Evolutionary conservation across 2,329 filamentous ascomycete genomes (phyloP), one percentile per base, ranked within the genome.

Genomic region (Curvularia sp.): DNA sequence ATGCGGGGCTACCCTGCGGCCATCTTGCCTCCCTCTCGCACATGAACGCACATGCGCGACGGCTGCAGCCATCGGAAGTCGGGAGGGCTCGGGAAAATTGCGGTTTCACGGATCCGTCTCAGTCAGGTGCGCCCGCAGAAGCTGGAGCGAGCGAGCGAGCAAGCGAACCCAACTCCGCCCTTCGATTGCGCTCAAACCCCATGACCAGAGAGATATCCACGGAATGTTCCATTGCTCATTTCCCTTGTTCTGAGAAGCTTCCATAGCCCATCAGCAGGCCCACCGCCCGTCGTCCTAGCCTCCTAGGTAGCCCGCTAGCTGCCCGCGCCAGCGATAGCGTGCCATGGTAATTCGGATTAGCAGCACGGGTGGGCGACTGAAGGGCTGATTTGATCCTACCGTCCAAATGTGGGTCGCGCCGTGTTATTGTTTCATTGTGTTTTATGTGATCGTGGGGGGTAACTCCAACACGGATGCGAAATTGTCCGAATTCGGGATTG

Each of bases 171-270:
- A n/a, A n/a, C n/a, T n/a, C n/a, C n/a, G n/a, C n/a, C n/a, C n/a
- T n/a, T n/a, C n/a, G n/a, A n/a, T n/a, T n/a, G n/a, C n/a, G n/a
- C n/a, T n/a, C n/a, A n/a, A n/a, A n/a, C n/a, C n/a, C n/a, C n/a
- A n/a, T n/a, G n/a, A n/a, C n/a, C n/a, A n/a, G n/a, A n/a, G n/a
- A n/a, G n/a, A n/a, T 32, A 41, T 55, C 52, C 51, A 45, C 51
- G 51, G 51, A 55, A 58, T 50, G 38, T 58, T 58, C 55, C 55
- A 57, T 49, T 32, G 28, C 50, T 57, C 50, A 57, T 48, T 57
- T 57, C 55, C 55, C 28, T 15, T 28, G 43, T 43, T 53, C 36
- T 49, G 32, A 27, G 23, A 47, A 47, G 50, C 55, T 57, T 57
- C 55, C 43, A 54, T 43, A 39, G 10, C 42, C 42, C 46, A 45